Percentiles rank a stretch among this genome's conserved stretches.
phyloP scores from a whole-genome alignment of 768 basidiomycete species.

The Daedaleopsis nitida region DNA sequence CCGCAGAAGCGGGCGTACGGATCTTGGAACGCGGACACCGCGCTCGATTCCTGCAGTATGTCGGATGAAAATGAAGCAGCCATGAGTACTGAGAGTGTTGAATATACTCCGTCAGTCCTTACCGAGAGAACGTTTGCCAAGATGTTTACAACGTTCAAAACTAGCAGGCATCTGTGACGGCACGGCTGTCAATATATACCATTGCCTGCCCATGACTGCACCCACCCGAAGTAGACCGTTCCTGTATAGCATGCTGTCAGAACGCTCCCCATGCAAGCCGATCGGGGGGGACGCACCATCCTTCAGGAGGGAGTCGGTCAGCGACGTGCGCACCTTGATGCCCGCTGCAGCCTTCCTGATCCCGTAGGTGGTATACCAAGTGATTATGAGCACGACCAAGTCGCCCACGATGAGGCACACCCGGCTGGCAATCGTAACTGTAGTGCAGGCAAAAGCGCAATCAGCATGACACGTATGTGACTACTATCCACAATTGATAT shows the following conservation, averaged over 20 bases:
- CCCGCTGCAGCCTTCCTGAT: not conserved
- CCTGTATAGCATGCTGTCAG: not conserved
- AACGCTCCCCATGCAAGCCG: not conserved
- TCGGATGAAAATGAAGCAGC: too few relatives aligned
- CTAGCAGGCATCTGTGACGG: too few relatives aligned
- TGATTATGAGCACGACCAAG: conserved; percentile 8
- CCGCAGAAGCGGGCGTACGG: not conserved
- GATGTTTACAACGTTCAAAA: conserved; percentile 4
- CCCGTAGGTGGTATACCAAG: conserved; percentile 9
- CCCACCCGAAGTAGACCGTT: too few relatives aligned
- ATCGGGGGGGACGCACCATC: not conserved
- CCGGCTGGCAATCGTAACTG: conserved; percentile 6
- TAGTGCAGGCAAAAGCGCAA: not conserved
- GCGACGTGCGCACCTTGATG: conserved; percentile 3
- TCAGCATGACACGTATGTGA: too few relatives aligned
- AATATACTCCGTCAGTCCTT: not conserved
- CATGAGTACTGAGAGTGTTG: too few relatives aligned
- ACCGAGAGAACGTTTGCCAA: conserved; percentile 3
- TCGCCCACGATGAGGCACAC: conserved; percentile 7
- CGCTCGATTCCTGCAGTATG: not conserved
- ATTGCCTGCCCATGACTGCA: not conserved
- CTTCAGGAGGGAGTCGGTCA: conserved; percentile 8
- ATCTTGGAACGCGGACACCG: conserved; percentile 14
- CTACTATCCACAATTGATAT: too few relatives aligned
- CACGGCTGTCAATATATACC: too few relatives aligned